Conservation (phyloP, 805 yeast species). For the Ogataea populi-albae region DNA sequence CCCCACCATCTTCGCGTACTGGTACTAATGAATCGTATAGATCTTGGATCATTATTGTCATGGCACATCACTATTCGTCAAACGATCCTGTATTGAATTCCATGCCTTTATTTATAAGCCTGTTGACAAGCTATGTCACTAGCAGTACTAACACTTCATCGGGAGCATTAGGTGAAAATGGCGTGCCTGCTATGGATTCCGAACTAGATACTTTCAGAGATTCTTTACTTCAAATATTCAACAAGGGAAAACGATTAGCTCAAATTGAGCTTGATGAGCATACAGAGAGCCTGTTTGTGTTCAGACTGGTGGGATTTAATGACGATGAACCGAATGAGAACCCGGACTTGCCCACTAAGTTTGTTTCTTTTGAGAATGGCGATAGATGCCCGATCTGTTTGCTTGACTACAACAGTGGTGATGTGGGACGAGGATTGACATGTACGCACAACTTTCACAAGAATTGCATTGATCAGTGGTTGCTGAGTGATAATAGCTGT, state of each 20-base stretch:
- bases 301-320: slow-evolving; percentile 7
- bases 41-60: slow-evolving; percentile 61
- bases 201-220: slow-evolving; percentile 23
- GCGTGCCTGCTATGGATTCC: slow-evolving; percentile 9
- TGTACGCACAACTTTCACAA: slow-evolving; percentile 55
- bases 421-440: slow-evolving; percentile 42
- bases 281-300: slow-evolving; percentile 15
- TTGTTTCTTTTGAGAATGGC: slow-evolving; percentile 13
- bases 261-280: slow-evolving; percentile 17
- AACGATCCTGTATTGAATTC: slow-evolving; percentile 42
- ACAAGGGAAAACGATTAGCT: slow-evolving; percentile 15
- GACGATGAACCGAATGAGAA: too few relatives aligned
- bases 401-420: slow-evolving; percentile 44
- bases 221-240: slow-evolving; percentile 22
- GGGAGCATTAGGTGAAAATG: slow-evolving; percentile 4
- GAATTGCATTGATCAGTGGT: slow-evolving; percentile 59
- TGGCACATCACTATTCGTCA: slow-evolving; percentile 51
- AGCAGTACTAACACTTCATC: slow-evolving; percentile 12
- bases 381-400: slow-evolving; percentile 55
- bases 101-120: slow-evolving; percentile 31
- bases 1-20: slow-evolving; percentile 1
- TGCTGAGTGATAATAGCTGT: slow-evolving; percentile 50
- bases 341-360: background rate
- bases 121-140: slow-evolving; percentile 23
- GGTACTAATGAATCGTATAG: slow-evolving; percentile 29